phyloP scores from a whole-genome alignment of 2,329 filamentous ascomycete species.

The Pezicula carpinea region DNA sequence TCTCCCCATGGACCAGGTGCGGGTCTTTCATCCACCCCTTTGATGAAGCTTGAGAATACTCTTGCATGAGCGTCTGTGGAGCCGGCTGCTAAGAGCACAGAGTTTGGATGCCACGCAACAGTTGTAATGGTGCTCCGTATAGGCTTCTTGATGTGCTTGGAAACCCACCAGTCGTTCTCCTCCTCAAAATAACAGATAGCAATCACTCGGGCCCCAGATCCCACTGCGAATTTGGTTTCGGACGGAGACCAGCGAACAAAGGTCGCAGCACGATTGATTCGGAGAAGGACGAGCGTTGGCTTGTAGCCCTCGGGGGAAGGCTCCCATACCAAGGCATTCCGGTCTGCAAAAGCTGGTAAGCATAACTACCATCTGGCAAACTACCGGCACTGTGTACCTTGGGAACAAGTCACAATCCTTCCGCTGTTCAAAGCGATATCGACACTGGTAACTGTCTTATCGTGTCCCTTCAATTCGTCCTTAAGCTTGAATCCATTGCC shows the following conservation, averaged over 20 bases:
- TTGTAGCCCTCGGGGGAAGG: constrained; percentile 90
- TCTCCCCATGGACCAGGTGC: constrained; percentile 91
- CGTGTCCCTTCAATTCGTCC: constrained; percentile 92
- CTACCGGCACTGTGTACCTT: constrained; percentile 54
- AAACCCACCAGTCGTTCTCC: constrained; percentile 99
- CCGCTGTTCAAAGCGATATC: constrained; percentile 90
- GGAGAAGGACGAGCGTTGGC: constrained; percentile 90
- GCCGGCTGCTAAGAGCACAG: constrained; percentile 86
- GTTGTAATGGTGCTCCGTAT: constrained; percentile 96
- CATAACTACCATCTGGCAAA: neutral
- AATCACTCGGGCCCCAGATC: constrained; percentile 91
- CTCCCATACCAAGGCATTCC: constrained; percentile 98
- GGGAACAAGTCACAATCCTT: constrained; percentile 95
- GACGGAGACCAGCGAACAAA: constrained; percentile 97
- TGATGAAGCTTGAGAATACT: constrained; percentile 94
- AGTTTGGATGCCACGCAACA: constrained; percentile 96
- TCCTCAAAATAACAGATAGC: constrained; percentile 98
- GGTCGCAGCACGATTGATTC: constrained; percentile 94
- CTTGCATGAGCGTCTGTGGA: constrained; percentile 96
- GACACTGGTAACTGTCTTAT: constrained; percentile 94
- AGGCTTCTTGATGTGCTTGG: constrained; percentile 98
- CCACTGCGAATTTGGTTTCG: constrained; percentile 96
- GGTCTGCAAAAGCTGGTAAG: constrained; percentile 52
- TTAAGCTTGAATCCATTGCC: constrained; percentile 76
- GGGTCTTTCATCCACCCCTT: constrained; percentile 83